phyloP scores from a whole-genome alignment of 2,329 filamentous ascomycete species.

The Pseudofabraea citricarpa region DNA sequence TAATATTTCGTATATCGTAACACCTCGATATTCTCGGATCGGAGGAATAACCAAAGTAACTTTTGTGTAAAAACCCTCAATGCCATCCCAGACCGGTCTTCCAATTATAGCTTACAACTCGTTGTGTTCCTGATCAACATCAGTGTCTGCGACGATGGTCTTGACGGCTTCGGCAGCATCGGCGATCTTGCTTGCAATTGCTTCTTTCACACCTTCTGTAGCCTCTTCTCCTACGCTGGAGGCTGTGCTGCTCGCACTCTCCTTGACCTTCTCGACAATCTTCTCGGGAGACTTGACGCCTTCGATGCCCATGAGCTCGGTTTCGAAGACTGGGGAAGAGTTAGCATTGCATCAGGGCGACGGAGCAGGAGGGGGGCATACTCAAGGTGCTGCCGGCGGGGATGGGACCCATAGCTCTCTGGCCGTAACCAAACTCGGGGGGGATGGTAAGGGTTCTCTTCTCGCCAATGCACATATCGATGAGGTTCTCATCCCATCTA shows the following conservation, averaged over 20 bases:
- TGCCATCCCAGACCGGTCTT: constrained; percentile 1
- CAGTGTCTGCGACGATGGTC: constrained; percentile 48
- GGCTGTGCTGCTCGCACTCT: constrained; percentile 11
- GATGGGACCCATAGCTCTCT: constrained; percentile 73
- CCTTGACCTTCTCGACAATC: constrained; percentile 14
- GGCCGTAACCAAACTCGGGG: constrained; percentile 80
- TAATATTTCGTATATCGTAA: no score
- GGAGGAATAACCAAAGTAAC: no score
- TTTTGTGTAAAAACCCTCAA: no score
- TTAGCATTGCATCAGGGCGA: constrained; percentile 9
- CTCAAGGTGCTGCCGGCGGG: constrained; percentile 73
- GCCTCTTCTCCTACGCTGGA: constrained; percentile 10
- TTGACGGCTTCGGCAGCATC: constrained; percentile 49
- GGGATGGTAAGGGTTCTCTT: constrained; percentile 86
- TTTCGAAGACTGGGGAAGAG: constrained; percentile 84
- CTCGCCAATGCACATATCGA: constrained; percentile 95
- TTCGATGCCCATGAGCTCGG: constrained; percentile 78
- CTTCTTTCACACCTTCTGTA: constrained; percentile 30
- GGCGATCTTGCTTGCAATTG: constrained; percentile 40
- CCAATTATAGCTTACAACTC: constrained; percentile 43
- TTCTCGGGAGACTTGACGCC: constrained; percentile 49
- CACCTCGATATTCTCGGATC: no score
- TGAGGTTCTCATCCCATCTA: constrained; percentile 84
- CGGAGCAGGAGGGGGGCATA: constrained; percentile 34
- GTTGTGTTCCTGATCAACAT: constrained; percentile 54